These are phyloP conservation scores for Seiridium unicorne DNA, from an alignment of 2,329 filamentous ascomycete genomes.

Conservation along the genomic window DNA sequence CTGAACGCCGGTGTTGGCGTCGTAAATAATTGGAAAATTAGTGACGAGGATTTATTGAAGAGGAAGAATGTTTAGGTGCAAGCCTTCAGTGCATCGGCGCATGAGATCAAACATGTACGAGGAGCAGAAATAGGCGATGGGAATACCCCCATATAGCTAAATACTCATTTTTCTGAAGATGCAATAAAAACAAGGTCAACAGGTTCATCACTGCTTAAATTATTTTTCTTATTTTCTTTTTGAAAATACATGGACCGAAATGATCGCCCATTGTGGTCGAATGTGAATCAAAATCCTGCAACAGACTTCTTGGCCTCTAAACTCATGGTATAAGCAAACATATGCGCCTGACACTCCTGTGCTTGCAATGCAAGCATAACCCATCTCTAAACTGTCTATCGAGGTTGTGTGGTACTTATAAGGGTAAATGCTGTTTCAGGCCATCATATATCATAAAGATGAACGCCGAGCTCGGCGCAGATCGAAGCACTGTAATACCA, in stretches of 20 bases:
- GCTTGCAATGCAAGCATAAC: background rate
- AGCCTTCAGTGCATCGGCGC: background rate
- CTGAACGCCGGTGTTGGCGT: slow-evolving; percentile 68
- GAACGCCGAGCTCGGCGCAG: slow-evolving; percentile 93
- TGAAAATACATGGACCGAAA: no score
- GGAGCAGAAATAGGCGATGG: background rate
- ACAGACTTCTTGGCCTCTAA: background rate
- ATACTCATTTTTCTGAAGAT: no score
- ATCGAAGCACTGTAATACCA: slow-evolving; percentile 84
- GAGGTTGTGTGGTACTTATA: slow-evolving; percentile 19
- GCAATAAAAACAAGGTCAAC: no score
- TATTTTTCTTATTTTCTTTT: background rate
- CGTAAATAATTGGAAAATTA: slow-evolving; percentile 67
- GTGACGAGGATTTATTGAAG: slow-evolving; percentile 26
- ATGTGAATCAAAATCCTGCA: background rate
- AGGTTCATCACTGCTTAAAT: background rate
- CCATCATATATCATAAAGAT: slow-evolving; percentile 96
- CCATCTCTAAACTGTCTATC: background rate
- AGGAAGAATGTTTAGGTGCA: slow-evolving; percentile 23
- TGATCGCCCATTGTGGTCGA: no score
- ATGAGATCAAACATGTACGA: background rate
- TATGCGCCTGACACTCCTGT: slow-evolving; percentile 3
- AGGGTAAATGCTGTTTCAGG: slow-evolving; percentile 67
- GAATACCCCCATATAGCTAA: no score
- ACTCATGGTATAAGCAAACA: background rate